Evolutionary conservation across 2,329 filamentous ascomycete species (phyloP).

Genomic region (Alternaria solani): DNA sequence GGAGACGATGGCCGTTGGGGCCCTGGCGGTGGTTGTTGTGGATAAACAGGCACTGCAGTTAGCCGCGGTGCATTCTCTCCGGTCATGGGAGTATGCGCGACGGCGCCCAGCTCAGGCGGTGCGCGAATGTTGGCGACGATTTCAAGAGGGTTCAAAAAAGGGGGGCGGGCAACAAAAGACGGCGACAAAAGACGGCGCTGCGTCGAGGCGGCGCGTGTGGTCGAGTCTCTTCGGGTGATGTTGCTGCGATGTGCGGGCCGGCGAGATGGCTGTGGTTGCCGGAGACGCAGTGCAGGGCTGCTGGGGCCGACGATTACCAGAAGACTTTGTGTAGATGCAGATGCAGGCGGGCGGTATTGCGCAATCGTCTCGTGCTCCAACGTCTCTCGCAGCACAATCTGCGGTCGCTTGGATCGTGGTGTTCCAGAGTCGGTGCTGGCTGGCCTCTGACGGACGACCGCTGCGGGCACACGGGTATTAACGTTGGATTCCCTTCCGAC

Average conservation of each 20-base stretch:
- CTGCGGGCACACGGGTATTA: slow-evolving; percentile 25
- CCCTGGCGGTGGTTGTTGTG: slow-evolving; percentile 19
- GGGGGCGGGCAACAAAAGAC: too few species aligned
- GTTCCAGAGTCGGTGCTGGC: slow-evolving; percentile 13
- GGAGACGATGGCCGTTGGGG: slow-evolving; percentile 27
- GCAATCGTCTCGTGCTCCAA: neutral
- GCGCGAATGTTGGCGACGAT: slow-evolving; percentile 42
- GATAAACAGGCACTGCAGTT: slow-evolving; percentile 23
- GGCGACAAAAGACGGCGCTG: neutral
- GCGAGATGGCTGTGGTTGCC: slow-evolving; percentile 3
- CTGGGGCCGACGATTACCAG: slow-evolving; percentile 13
- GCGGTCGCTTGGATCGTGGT: slow-evolving; percentile 17
- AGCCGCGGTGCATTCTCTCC: slow-evolving; percentile 35
- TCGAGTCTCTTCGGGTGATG: slow-evolving; percentile 6
- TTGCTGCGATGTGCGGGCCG: slow-evolving; percentile 13
- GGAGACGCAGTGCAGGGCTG: slow-evolving; percentile 9
- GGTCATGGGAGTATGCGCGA: slow-evolving; percentile 33
- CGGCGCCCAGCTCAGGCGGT: slow-evolving; percentile 32
- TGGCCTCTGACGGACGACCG: slow-evolving; percentile 1
- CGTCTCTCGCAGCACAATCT: neutral
- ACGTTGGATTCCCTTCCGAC: slow-evolving; percentile 16
- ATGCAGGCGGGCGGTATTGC: neutral
- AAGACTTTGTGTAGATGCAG: neutral
- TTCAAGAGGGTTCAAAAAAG: neutral
- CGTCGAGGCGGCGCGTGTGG: neutral